A percentile compares a stretch with the other conserved stretches of the same genome.
Evolutionary conservation across 805 yeast species (phyloP).

Genomic region (Candida khao-thaluensis): DNA sequence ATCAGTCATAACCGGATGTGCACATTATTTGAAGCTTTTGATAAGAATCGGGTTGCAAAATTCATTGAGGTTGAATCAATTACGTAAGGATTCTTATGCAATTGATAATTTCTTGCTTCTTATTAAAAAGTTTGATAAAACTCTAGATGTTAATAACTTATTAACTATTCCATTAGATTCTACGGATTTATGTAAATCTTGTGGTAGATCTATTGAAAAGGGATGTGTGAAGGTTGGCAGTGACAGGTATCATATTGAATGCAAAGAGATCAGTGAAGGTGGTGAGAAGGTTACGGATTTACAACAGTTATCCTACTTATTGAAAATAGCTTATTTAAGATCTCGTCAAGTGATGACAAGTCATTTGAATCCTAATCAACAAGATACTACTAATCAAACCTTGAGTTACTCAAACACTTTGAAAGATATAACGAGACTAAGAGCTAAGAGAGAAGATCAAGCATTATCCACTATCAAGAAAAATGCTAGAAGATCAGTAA

Average conservation of each 20-base stretch:
- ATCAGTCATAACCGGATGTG: constrained; percentile 83
- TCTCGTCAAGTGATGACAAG: constrained; percentile 57
- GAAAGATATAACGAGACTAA: constrained; percentile 70
- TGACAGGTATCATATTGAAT: constrained; percentile 80
- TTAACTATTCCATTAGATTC: constrained; percentile 52
- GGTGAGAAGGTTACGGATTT: constrained; percentile 60
- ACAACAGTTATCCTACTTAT: constrained; percentile 69
- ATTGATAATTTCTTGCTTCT: constrained; percentile 57
- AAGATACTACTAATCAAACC: constrained; percentile 8
- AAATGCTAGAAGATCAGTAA: constrained; percentile 63
- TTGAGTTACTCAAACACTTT: constrained; percentile 28
- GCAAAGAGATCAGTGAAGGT: constrained; percentile 41
- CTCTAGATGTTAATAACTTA: constrained; percentile 25
- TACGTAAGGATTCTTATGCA: constrained; percentile 56
- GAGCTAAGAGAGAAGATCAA: constrained; percentile 70
- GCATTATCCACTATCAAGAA: constrained; percentile 57
- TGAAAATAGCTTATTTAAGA: constrained; percentile 81
- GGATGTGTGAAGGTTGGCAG: constrained; percentile 58
- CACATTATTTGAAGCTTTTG: constrained; percentile 85
- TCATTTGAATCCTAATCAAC: constrained; percentile 5
- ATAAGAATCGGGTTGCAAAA: constrained; percentile 77
- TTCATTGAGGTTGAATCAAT: constrained; percentile 67
- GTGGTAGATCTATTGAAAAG: constrained; percentile 79
- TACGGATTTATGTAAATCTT: constrained; percentile 72
- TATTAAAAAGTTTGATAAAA: constrained; percentile 19